These are phyloP conservation scores for Pyrus pyrifolia DNA, from an alignment of 306 rosid species.

Conservation along the genomic window DNA sequence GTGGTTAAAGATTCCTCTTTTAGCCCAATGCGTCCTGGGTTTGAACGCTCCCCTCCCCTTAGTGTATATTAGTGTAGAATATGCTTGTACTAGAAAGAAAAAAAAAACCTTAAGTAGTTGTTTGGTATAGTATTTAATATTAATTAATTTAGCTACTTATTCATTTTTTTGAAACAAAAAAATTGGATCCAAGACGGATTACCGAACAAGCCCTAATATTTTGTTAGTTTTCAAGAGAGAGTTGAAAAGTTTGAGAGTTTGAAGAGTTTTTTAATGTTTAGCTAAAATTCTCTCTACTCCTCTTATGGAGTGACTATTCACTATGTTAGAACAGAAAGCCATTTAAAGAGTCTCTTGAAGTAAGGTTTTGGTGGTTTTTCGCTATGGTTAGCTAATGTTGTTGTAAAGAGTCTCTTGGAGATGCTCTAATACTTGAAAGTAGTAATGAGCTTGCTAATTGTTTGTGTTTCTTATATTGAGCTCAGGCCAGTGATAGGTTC, in stretches of 20 bases:
- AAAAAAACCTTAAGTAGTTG: neutral
- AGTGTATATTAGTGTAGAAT: neutral
- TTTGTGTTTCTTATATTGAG: neutral
- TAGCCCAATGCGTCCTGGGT: neutral
- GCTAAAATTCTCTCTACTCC: no score
- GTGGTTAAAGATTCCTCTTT: neutral
- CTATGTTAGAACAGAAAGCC: neutral
- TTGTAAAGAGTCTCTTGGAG: neutral
- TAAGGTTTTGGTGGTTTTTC: no score
- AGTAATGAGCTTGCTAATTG: neutral
- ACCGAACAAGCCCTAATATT: no score
- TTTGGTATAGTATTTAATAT: no score
- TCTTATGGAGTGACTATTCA: neutral
- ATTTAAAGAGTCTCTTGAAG: neutral
- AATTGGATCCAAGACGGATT: no score
- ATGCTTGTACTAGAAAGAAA: no score
- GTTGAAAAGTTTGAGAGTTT: no score
- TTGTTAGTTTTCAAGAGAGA: no score
- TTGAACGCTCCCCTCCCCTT: neutral
- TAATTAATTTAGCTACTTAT: neutral
- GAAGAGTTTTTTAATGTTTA: no score
- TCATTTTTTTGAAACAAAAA: no score
- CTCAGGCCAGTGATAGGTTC: conserved; percentile 92
- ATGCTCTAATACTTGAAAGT: neutral
- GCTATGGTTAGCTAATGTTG: neutral